Evolutionary conservation across 192 early-diverging fungal genomes (phyloP).

Genomic region (Gonapodya sp.): DNA sequence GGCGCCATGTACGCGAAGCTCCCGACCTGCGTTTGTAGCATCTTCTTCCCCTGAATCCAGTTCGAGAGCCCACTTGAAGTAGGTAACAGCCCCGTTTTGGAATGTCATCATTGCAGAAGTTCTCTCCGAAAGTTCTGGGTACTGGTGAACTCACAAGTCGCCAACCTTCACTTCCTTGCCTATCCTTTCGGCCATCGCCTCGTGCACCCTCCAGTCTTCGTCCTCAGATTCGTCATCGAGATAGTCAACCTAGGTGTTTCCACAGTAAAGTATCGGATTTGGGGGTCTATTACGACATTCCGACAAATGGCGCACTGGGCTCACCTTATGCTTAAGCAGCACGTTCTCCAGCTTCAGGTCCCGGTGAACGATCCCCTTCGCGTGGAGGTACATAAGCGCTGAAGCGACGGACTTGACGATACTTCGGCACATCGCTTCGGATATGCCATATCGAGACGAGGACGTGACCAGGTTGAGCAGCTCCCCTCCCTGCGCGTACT

Average conservation of each 20-base stretch:
- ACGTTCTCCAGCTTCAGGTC: conserved; percentile 73
- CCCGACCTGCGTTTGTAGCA: neutral
- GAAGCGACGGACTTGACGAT: neutral
- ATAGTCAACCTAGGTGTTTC: neutral
- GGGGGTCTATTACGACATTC: too few relatives aligned
- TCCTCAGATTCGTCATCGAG: neutral
- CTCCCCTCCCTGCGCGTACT: neutral
- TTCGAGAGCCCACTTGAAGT: neutral
- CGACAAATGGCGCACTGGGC: too few relatives aligned
- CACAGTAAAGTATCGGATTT: too few relatives aligned
- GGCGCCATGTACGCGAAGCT: neutral
- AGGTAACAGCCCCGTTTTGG: neutral
- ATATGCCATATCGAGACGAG: neutral
- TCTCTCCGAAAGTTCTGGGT: too few relatives aligned
- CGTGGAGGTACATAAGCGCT: conserved; percentile 63
- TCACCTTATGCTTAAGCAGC: neutral
- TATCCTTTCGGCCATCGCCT: neutral
- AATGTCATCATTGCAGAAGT: neutral
- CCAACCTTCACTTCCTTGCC: neutral
- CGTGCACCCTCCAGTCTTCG: neutral
- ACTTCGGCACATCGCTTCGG: neutral
- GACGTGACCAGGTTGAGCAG: neutral
- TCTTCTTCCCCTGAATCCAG: neutral
- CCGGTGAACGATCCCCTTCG: conserved; percentile 87
- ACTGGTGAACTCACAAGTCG: neutral